Conservation (phyloP, 1,139 yeast species). For the Taiozyma sp. region DNA sequence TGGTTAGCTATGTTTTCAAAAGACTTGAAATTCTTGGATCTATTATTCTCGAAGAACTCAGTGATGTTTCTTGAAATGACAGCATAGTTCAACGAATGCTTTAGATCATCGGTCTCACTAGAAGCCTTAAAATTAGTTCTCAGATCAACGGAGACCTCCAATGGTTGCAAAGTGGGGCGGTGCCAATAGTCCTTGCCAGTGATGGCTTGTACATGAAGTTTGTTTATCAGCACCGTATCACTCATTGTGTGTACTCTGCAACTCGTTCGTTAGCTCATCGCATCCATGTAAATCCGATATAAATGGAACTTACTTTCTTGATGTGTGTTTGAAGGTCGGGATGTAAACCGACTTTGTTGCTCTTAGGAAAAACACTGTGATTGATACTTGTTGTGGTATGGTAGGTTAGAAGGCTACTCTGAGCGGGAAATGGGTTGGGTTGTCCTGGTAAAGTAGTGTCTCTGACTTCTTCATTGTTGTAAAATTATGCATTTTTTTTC, state of each 20-base stretch:
- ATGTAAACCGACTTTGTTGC: background rate
- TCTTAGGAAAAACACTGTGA: background rate
- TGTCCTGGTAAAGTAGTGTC: background rate
- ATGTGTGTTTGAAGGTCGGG: background rate
- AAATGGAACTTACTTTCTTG: background rate
- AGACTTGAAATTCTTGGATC: slow-evolving; percentile 43
- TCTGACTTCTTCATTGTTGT: background rate
- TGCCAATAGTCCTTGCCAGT: slow-evolving; percentile 80
- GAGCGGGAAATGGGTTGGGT: background rate
- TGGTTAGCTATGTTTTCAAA: slow-evolving; percentile 54
- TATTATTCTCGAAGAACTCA: slow-evolving; percentile 43
- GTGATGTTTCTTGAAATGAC: slow-evolving; percentile 64
- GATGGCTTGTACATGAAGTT: slow-evolving; percentile 56
- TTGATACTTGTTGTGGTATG: background rate
- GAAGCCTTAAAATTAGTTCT: slow-evolving; percentile 69
- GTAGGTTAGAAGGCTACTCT: background rate
- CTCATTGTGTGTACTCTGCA: background rate
- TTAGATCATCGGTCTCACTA: slow-evolving; percentile 70
- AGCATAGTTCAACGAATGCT: slow-evolving; percentile 83
- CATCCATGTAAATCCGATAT: background rate
- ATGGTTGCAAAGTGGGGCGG: slow-evolving; percentile 66
- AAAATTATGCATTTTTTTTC: background rate
- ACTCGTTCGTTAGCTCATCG: background rate
- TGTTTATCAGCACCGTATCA: slow-evolving; percentile 25
- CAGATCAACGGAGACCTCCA: slow-evolving; percentile 53